Evolutionary conservation across 108 stramenopile species (phyloP), one percentile per base, ranked within the genome.

Genomic region (Cyclotella atomus): DNA sequence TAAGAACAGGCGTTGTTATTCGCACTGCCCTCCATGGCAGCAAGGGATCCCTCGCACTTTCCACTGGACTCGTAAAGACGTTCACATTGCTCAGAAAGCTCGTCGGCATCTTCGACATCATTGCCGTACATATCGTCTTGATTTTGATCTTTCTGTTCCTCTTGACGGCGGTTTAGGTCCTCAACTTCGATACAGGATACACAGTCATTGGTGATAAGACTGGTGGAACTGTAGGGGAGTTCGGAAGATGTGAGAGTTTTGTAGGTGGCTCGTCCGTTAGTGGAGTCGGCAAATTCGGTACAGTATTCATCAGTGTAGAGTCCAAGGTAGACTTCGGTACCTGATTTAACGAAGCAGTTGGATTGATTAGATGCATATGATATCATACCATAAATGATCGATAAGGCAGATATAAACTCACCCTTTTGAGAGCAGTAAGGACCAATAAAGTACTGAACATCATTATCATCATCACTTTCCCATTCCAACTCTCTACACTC

Each of bases 221-320:
- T 68, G 55, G 34, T 60, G 57, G 69, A 20, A 19, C 52, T 38
- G 43, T 66, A 79, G 36, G 78, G 78, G 6, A 79, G 64, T 16
- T 41, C 66, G 27, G 41, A 21, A n/a, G 63, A 59, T 19, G 85
- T 63, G 12, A 88, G 29, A 3, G 30, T 17, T 27, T 77, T 46
- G 77, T 73, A 90, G 65, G 82, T 78, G 2, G 43, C 36, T 8
- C 57, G 24, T 45, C 87, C 87, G 28, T 49, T 59, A 41, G 57
- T 62, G 9, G 72, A 47, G 50, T 87, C 86, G 34, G 86, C 86
- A 62, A 83, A 82, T 25, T 46, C 71, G 53, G 87, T 73, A 66
- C 89, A 90, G 12, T 85, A 61, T 38, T 90, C 87, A 44, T 90
- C 89, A 15, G 83, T 83, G 63, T 84, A 90, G 20, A 84, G 25